Conservation (phyloP, 129 eudicot genomes). For the Helichrysum umbraculigerum region DNA sequence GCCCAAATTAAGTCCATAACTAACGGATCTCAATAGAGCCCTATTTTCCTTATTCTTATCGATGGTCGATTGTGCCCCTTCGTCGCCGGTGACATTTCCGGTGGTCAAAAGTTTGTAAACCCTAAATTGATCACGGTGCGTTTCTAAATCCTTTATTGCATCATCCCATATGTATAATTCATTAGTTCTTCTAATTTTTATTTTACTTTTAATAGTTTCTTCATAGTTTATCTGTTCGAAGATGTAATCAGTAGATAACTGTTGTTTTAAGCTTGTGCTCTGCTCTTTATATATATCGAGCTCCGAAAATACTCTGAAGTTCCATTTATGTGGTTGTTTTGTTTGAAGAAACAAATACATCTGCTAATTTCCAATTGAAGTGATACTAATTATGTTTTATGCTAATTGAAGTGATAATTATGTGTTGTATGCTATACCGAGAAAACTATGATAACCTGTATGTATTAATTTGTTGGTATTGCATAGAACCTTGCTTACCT, state of each 20-base stretch:
- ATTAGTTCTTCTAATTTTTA: too few relatives aligned
- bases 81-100: slow-evolving; percentile 21
- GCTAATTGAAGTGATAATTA: too few relatives aligned
- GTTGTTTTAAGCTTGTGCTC: not conserved
- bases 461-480: too few relatives aligned
- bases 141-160: not conserved
- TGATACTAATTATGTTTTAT: not conserved
- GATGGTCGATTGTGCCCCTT: not conserved
- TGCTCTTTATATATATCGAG: not conserved
- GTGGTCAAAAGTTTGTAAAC: not conserved
- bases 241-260: not conserved
- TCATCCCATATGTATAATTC: too few relatives aligned
- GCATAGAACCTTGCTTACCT: too few relatives aligned
- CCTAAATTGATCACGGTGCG: slow-evolving; percentile 7
- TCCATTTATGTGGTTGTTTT: not conserved
- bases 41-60: not conserved
- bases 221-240: too few relatives aligned
- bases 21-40: not conserved
- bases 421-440: too few relatives aligned
- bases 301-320: not conserved
- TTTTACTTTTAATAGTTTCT: not conserved
- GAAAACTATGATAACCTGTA: too few relatives aligned
- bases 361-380: not conserved
- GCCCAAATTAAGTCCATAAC: slow-evolving; percentile 2
- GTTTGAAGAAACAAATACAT: not conserved